phyloP scores from a whole-genome alignment of 306 rosid species.

The Cucumis cinereus region DNA sequence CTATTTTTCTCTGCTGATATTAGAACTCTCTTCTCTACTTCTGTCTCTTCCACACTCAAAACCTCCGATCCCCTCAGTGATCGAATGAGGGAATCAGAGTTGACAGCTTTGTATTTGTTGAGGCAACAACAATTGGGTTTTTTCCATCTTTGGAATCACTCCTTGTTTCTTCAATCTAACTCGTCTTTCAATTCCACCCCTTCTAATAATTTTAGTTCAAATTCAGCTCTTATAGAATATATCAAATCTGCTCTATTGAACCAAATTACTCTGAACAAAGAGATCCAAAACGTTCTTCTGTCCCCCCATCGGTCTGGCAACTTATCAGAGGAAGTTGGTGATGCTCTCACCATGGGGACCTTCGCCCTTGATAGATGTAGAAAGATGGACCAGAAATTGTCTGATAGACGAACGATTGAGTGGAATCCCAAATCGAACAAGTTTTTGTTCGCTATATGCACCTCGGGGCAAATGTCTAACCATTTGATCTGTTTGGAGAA shows the following conservation, averaged over 20 bases:
- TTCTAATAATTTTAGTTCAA: conserved; percentile 13
- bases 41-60: conserved; percentile 11
- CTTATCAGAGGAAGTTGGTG: conserved; percentile 8
- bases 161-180: conserved; percentile 11
- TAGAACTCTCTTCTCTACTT: conserved; percentile 29
- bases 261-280: conserved; percentile 58
- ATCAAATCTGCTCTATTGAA: conserved; percentile 41
- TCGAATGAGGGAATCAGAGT: conserved; percentile 60
- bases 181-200: conserved; percentile 10
- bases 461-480: conserved; percentile 93
- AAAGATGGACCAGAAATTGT: conserved; percentile 45
- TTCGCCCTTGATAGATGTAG: conserved; percentile 42
- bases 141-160: conserved; percentile 44
- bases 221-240: conserved; percentile 20
- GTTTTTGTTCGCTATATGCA: conserved; percentile 63
- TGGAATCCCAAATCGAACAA: conserved; percentile 70
- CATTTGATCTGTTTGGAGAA: conserved; percentile 93
- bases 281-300: conserved; percentile 58
- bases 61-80: conserved; percentile 29
- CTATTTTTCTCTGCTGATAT: conserved; percentile 35
- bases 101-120: conserved; percentile 66
- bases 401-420: conserved; percentile 49
- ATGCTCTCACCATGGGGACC: conserved; percentile 25
- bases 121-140: conserved; percentile 50
- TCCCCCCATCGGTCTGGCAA: conserved; percentile 43